These are phyloP conservation scores for Hypericum androsaemum DNA, from an alignment of 345 rosid genomes.

Conservation along the genomic window DNA sequence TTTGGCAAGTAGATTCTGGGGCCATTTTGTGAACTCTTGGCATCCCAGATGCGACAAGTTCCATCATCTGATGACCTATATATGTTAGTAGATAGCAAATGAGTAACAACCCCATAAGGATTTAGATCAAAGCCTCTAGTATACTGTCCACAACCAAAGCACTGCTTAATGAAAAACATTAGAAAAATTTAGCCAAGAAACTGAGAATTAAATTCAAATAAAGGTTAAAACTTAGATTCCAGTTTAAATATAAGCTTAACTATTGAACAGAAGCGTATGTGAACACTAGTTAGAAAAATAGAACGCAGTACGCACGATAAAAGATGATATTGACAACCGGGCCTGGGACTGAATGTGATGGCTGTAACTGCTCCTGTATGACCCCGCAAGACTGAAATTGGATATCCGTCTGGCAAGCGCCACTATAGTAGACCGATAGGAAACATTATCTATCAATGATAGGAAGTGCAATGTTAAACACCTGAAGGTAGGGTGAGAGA, in stretches of 20 bases:
- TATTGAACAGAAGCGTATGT: slow-evolving; percentile 6
- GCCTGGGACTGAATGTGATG: slow-evolving; percentile 93
- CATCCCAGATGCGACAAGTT: slow-evolving; percentile 99
- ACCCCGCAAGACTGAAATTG: slow-evolving; percentile 88
- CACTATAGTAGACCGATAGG: slow-evolving; percentile 49
- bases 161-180: too few species aligned
- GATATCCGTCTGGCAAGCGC: slow-evolving; percentile 96
- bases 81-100: not conserved
- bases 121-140: too few species aligned
- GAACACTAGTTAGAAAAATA: slow-evolving; percentile 14
- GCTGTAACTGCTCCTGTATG: slow-evolving; percentile 97
- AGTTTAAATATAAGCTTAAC: too few species aligned
- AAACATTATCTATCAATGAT: slow-evolving; percentile 14
- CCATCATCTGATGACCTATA: slow-evolving; percentile 99
- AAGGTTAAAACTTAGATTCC: too few species aligned
- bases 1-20: slow-evolving; percentile 79
- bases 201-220: too few species aligned
- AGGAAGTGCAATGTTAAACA: slow-evolving; percentile 14
- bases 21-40: slow-evolving; percentile 51
- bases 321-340: slow-evolving; percentile 81
- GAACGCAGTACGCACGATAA: slow-evolving; percentile 83
- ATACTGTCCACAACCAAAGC: too few species aligned
- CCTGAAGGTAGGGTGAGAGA: slow-evolving; percentile 9
- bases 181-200: too few species aligned
- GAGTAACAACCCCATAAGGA: too few species aligned